Evolutionary conservation across 2,329 filamentous ascomycete genomes (phyloP).

Genomic region (Xylariales sp.): DNA sequence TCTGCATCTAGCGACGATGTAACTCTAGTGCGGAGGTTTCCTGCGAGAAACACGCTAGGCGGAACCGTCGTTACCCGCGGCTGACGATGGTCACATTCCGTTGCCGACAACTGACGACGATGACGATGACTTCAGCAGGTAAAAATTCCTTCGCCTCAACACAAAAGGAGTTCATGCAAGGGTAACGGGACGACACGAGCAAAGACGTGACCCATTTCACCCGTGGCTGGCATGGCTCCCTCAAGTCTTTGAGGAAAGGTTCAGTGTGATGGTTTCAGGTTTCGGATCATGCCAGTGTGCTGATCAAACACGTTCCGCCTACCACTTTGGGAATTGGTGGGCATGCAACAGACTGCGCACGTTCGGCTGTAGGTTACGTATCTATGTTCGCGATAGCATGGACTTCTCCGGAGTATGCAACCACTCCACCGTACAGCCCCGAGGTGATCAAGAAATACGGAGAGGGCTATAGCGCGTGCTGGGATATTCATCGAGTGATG

Average conservation of each 20-base stretch:
- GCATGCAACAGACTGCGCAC: conserved; percentile 5
- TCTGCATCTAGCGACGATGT: conserved; percentile 7
- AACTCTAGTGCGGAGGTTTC: conserved; percentile 5
- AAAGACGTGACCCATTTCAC: not conserved
- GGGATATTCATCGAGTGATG: not conserved
- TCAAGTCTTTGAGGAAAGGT: not conserved
- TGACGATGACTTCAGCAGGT: not conserved
- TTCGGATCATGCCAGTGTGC: conserved; percentile 6
- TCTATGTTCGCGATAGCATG: not conserved
- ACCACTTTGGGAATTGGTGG: conserved; percentile 3
- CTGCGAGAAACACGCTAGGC: conserved; percentile 5
- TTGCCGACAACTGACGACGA: too few species aligned
- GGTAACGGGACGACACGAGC: conserved; percentile 3
- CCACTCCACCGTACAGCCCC: not conserved
- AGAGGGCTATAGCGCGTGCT: not conserved
- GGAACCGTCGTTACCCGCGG: conserved; percentile 3
- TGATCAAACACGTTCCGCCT: conserved; percentile 11
- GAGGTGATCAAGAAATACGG: not conserved
- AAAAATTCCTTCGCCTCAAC: not conserved
- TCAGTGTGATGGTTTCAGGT: conserved; percentile 10
- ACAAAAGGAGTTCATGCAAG: conserved; percentile 1
- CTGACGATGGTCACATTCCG: conserved; percentile 1
- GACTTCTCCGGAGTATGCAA: not conserved
- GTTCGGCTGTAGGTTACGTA: conserved; percentile 1
- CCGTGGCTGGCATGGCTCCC: conserved; percentile 2